Evolutionary conservation across 1,139 yeast genomes (phyloP).

Genomic region (Debaryomyces fabryi): DNA sequence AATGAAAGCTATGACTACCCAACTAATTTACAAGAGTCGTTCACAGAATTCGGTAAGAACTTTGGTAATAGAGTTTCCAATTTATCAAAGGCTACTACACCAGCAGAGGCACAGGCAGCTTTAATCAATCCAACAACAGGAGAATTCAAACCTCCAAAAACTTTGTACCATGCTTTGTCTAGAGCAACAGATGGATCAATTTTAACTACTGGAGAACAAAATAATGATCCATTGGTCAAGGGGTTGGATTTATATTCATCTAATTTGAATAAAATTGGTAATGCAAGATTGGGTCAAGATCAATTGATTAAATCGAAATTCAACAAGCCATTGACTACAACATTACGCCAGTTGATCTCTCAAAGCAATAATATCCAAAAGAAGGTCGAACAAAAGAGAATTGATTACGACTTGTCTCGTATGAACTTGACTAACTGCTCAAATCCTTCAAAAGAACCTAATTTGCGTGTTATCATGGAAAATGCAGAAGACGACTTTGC

Average conservation of each 20-base stretch:
- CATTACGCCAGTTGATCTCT: constrained; percentile 63
- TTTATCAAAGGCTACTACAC: constrained; percentile 73
- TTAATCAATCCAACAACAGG: constrained; percentile 58
- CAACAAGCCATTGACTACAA: constrained; percentile 66
- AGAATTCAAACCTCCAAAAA: constrained; percentile 70
- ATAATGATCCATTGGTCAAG: constrained; percentile 47
- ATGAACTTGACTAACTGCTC: constrained; percentile 64
- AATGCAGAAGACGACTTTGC: constrained; percentile 90
- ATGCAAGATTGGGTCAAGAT: constrained; percentile 84
- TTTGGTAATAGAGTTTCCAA: constrained; percentile 68
- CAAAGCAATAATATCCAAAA: constrained; percentile 74
- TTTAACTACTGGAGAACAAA: constrained; percentile 51
- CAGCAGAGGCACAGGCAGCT: constrained; percentile 83
- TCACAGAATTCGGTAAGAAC: constrained; percentile 71
- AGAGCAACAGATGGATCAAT: constrained; percentile 68
- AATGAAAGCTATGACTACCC: constrained; percentile 87
- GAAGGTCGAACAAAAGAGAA: constrained; percentile 76
- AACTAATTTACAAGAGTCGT: constrained; percentile 71
- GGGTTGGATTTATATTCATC: constrained; percentile 49
- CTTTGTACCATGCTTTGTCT: constrained; percentile 80
- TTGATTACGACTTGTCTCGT: constrained; percentile 81
- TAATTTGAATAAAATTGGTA: constrained; percentile 67
- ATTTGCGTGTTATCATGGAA: constrained; percentile 76
- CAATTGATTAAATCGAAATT: constrained; percentile 69
- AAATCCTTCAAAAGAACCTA: constrained; percentile 74